A percentile compares a stretch with the other conserved stretches of the same genome.
phyloP scores from a whole-genome alignment of 2,329 filamentous ascomycete species.

The Colletotrichum destructivum region DNA sequence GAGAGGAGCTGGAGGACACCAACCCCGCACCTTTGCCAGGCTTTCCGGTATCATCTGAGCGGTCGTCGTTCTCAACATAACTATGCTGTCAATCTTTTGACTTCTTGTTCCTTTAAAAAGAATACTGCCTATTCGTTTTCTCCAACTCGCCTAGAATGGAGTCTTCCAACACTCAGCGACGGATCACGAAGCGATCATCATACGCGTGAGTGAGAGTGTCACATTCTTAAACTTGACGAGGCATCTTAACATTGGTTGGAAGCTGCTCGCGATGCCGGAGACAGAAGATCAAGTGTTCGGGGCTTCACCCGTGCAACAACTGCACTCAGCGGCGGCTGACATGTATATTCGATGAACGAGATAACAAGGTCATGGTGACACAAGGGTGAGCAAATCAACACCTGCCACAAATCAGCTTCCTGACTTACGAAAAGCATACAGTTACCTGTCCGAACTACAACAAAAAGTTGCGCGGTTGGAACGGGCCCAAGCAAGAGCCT shows the following conservation, averaged over 20 bases:
- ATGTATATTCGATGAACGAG: slow-evolving; percentile 35
- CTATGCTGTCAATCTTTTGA: slow-evolving; percentile 6
- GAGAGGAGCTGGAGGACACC: not conserved
- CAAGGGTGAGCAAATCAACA: slow-evolving; percentile 9
- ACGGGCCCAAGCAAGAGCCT: slow-evolving; percentile 17
- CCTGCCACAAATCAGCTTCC: not conserved
- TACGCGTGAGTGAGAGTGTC: slow-evolving; percentile 17
- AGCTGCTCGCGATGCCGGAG: slow-evolving; percentile 39
- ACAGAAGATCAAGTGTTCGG: slow-evolving; percentile 39
- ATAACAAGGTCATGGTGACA: slow-evolving; percentile 40
- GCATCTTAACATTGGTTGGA: not conserved
- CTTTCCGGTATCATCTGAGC: slow-evolving; percentile 12
- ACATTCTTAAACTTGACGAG: not conserved
- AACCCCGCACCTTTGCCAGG: slow-evolving; percentile 28
- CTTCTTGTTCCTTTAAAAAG: not conserved
- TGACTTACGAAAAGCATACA: not conserved
- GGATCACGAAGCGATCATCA: slow-evolving; percentile 32
- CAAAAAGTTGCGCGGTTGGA: slow-evolving; percentile 30
- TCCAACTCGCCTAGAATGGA: slow-evolving; percentile 13
- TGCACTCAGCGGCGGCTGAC: slow-evolving; percentile 36
- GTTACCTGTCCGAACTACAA: slow-evolving; percentile 30
- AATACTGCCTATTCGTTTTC: slow-evolving; percentile 4
- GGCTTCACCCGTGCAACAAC: slow-evolving; percentile 37
- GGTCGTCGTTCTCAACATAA: not conserved
- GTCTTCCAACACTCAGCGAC: slow-evolving; percentile 32